phyloP scores from a whole-genome alignment of 192 early-diverging fungal species.

The Umbelopsis vinacea region DNA sequence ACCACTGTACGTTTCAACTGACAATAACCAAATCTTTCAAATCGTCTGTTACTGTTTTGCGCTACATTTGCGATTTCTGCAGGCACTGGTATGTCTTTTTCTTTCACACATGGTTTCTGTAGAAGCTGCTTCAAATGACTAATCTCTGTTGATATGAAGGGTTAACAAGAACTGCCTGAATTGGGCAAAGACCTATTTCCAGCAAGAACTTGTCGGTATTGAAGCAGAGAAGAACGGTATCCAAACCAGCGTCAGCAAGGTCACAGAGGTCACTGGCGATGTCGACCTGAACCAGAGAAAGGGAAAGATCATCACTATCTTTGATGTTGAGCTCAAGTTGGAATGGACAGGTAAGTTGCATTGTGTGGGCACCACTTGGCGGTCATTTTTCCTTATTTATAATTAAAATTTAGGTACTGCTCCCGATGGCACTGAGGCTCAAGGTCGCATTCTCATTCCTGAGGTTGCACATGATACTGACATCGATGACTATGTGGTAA shows the following conservation, averaged over 20 bases:
- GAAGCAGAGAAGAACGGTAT: constrained; percentile 58
- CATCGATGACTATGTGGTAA: constrained; percentile 77
- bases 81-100: constrained; percentile 47
- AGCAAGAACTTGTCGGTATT: constrained; percentile 61
- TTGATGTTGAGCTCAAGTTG: constrained; percentile 80
- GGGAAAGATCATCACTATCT: constrained; percentile 94
- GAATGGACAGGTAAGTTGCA: constrained; percentile 64
- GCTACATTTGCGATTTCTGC: not conserved
- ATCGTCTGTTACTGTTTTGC: not conserved
- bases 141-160: constrained; percentile 51
- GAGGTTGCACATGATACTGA: constrained; percentile 93
- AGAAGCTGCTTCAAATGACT: not conserved
- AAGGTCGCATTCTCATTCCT: constrained; percentile 82
- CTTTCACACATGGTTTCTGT: not conserved
- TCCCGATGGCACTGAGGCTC: constrained; percentile 61
- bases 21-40: not conserved
- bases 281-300: constrained; percentile 95
- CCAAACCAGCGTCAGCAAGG: constrained; percentile 58
- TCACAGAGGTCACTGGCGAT: constrained; percentile 80
- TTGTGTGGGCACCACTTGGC: not conserved
- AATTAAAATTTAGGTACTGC: constrained; percentile 42
- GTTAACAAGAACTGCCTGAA: constrained; percentile 91
- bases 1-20: not conserved
- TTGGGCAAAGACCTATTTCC: constrained; percentile 89
- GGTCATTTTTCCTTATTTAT: not conserved